phyloP scores from a whole-genome alignment of 1,284 basidiomycete species.

The Fomes fomentarius region DNA sequence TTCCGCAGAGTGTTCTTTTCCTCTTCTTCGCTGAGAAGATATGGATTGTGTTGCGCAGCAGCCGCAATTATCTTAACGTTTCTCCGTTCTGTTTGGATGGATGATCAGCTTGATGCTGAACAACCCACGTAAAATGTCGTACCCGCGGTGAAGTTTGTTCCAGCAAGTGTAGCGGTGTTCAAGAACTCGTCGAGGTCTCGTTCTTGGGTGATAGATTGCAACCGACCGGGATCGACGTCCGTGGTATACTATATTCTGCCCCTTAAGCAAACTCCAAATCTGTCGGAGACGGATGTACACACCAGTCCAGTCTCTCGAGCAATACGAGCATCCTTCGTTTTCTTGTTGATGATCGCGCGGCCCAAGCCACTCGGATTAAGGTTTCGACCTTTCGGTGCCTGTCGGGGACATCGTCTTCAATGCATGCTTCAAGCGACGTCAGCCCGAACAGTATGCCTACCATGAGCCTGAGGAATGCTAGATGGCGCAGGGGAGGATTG shows the following conservation, averaged over 20 bases:
- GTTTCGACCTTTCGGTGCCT: conserved; percentile 52
- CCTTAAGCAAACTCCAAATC: conserved; percentile 1
- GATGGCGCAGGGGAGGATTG: no score
- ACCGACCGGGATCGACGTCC: conserved; percentile 73
- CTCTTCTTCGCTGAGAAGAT: conserved; percentile 84
- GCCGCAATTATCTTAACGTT: conserved; percentile 91
- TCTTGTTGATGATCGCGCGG: conserved; percentile 89
- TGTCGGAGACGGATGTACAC: conserved; percentile 35
- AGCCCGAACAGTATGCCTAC: no score
- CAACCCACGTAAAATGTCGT: conserved; percentile 27
- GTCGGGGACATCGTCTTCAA: not conserved
- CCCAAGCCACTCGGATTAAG: conserved; percentile 82
- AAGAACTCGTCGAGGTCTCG: conserved; percentile 96
- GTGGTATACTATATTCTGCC: conserved; percentile 68
- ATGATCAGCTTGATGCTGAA: conserved; percentile 2
- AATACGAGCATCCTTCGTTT: conserved; percentile 79
- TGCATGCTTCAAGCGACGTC: no score
- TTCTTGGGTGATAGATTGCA: conserved; percentile 96
- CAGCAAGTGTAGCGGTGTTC: conserved; percentile 93
- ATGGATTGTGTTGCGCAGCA: conserved; percentile 77
- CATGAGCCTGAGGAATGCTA: no score
- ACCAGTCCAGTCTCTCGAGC: conserved; percentile 78
- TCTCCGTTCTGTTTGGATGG: conserved; percentile 68
- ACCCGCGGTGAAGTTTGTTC: conserved; percentile 98
- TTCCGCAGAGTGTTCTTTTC: conserved; percentile 76